phyloP scores from a whole-genome alignment of 495 filamentous ascomycete species.

The Bryoglossum gracile region DNA sequence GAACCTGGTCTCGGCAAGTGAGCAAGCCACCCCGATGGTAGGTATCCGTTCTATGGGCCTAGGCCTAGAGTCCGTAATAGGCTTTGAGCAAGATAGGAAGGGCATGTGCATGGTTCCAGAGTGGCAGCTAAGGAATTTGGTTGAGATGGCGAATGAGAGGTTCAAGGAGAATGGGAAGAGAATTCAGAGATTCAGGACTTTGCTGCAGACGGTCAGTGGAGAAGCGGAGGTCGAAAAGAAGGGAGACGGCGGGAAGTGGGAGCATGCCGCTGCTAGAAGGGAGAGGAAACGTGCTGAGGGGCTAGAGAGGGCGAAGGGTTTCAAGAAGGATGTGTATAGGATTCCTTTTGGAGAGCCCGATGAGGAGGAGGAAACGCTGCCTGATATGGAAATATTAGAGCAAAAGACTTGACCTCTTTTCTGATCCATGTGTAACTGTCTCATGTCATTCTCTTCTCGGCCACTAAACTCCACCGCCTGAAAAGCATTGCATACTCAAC shows the following conservation, averaged over 20 bases:
- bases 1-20: constrained; percentile 28
- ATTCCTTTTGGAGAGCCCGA: not conserved
- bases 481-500: not conserved
- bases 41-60: constrained; percentile 76
- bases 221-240: constrained; percentile 14
- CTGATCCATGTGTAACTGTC: not conserved
- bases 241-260: constrained; percentile 51
- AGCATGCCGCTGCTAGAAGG: constrained; percentile 24
- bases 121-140: constrained; percentile 46
- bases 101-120: constrained; percentile 32
- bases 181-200: constrained; percentile 51
- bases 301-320: constrained; percentile 12
- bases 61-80: constrained; percentile 70
- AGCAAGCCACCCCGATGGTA: constrained; percentile 57
- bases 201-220: constrained; percentile 30
- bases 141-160: constrained; percentile 64
- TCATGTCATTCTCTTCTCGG: too few relatives aligned
- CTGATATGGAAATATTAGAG: not conserved
- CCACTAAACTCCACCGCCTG: not conserved
- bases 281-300: constrained; percentile 28
- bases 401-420: constrained; percentile 4
- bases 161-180: constrained; percentile 69
- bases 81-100: constrained; percentile 31
- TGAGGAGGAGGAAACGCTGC: not conserved
- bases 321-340: not conserved